Evolutionary conservation across 108 stramenopile species (phyloP).

Genomic region (Licmophora abbreviata): DNA sequence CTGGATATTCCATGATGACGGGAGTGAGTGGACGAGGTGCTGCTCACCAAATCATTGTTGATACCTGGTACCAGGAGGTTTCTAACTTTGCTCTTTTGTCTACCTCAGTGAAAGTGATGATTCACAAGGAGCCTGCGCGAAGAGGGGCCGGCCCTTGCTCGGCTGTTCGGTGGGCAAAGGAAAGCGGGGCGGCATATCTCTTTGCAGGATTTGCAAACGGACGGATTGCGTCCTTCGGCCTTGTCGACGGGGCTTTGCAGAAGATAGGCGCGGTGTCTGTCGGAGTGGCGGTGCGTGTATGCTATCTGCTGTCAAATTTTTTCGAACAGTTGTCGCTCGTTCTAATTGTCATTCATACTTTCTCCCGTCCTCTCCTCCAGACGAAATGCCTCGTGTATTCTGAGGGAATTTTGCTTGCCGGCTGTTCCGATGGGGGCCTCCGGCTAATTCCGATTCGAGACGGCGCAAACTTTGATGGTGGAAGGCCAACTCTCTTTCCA

Average conservation of each 20-base stretch:
- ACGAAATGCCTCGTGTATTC: conserved; percentile 17
- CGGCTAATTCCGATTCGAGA: conserved; percentile 43
- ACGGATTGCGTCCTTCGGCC: conserved; percentile 36
- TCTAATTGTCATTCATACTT: no score
- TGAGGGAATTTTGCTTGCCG: conserved; percentile 38
- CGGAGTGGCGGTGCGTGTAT: conserved; percentile 37
- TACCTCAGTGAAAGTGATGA: conserved; percentile 30
- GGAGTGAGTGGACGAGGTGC: conserved; percentile 8
- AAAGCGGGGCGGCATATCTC: conserved; percentile 19
- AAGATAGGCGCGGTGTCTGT: conserved; percentile 36
- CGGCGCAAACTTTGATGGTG: conserved; percentile 28
- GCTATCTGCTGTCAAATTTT: conserved; percentile 4
- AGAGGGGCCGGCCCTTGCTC: conserved; percentile 57
- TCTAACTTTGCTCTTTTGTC: not conserved
- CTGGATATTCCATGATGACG: conserved; percentile 49
- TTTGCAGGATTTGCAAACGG: conserved; percentile 47
- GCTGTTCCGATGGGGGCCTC: conserved; percentile 54
- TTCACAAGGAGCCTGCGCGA: conserved; percentile 49
- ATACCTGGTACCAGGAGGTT: not conserved
- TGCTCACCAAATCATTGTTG: not conserved
- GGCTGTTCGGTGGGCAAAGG: conserved; percentile 42
- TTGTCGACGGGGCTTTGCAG: conserved; percentile 20
- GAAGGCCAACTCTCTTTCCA: conserved; percentile 42
- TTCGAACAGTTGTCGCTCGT: no score
- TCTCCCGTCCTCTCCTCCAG: no score